phyloP scores from a whole-genome alignment of 1,284 basidiomycete genomes.

The Singerocomus inundabilis region DNA sequence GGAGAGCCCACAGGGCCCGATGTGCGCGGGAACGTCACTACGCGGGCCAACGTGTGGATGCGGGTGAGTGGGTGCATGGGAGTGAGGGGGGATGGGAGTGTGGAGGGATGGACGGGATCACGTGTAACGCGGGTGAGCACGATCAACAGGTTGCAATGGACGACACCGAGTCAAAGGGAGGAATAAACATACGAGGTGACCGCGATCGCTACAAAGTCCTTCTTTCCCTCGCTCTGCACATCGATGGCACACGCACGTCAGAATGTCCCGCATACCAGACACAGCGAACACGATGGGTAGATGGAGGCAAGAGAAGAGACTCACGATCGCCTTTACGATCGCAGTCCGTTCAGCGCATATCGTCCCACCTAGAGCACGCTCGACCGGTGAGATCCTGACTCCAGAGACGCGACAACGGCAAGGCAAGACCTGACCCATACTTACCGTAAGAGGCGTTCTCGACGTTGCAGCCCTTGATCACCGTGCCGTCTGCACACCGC shows the following conservation, averaged over 20 bases:
- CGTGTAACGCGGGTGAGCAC: no score
- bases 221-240: slow-evolving; percentile 76
- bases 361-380: slow-evolving; percentile 51
- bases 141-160: no score
- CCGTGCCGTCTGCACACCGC: slow-evolving; percentile 62
- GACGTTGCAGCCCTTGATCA: slow-evolving; percentile 84
- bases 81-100: neutral
- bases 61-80: no score
- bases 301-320: slow-evolving; percentile 30
- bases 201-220: slow-evolving; percentile 68
- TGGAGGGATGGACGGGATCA: neutral
- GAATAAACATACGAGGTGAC: slow-evolving; percentile 57
- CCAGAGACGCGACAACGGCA: no score
- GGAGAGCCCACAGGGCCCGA: slow-evolving; percentile 90
- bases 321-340: slow-evolving; percentile 80
- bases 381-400: no score
- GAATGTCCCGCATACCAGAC: no score
- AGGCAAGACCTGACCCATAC: slow-evolving; percentile 1
- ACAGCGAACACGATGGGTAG: no score
- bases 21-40: slow-evolving; percentile 60
- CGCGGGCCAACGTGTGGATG: neutral
- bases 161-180: no score
- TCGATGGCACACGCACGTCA: no score
- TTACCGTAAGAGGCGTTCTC: slow-evolving; percentile 90
- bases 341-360: slow-evolving; percentile 92